Percentiles rank a stretch among this genome's conserved stretches.
Evolutionary conservation across 1,139 yeast genomes (phyloP).

Genomic region (Tardiomyces depauwii): DNA sequence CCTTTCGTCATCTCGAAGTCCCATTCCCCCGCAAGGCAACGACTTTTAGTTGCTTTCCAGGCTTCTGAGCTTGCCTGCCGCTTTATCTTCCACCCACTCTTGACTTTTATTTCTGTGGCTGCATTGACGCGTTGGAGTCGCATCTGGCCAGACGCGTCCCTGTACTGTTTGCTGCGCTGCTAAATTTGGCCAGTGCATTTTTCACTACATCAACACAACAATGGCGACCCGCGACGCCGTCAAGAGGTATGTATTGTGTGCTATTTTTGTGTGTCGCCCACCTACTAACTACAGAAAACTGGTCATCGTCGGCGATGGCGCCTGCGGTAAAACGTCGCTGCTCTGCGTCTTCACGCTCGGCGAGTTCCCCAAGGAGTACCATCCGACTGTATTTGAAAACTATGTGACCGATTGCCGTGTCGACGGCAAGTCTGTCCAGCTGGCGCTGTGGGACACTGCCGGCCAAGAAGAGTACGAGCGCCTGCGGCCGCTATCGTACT

Average conservation of each 20-base stretch:
- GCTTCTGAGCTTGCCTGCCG: no score
- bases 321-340: conserved; percentile 84
- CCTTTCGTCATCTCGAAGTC: no score
- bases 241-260: neutral
- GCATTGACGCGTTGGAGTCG: no score
- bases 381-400: conserved; percentile 90
- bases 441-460: conserved; percentile 93
- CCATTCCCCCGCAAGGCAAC: no score
- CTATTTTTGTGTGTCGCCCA: neutral
- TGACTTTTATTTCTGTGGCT: no score
- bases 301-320: conserved; percentile 81
- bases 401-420: conserved; percentile 90
- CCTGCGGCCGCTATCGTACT: conserved; percentile 51
- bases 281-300: conserved; percentile 28
- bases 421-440: conserved; percentile 81
- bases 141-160: no score
- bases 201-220: neutral
- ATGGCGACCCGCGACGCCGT: neutral
- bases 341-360: conserved; percentile 73
- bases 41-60: no score
- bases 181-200: no score
- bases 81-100: no score
- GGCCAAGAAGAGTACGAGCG: conserved; percentile 72
- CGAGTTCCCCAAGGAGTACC: conserved; percentile 59
- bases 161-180: no score